These are phyloP conservation scores for Penicillium brevicompactum DNA, from an alignment of 2,329 filamentous ascomycete species.

Conservation along the genomic window DNA sequence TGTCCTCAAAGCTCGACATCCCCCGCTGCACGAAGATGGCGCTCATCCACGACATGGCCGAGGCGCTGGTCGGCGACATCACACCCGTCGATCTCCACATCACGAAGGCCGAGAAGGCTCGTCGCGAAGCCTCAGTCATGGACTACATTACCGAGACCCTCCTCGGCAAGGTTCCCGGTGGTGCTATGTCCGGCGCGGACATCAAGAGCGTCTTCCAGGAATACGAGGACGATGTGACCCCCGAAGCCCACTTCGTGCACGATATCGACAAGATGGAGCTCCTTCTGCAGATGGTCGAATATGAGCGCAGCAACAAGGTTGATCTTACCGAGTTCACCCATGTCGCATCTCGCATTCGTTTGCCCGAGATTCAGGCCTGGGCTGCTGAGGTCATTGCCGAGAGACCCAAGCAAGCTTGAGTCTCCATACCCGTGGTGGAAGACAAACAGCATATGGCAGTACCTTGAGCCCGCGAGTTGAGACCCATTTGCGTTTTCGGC, in stretches of 20 bases:
- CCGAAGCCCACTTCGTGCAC: constrained; percentile 87
- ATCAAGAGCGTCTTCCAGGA: constrained; percentile 87
- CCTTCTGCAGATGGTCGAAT: constrained; percentile 93
- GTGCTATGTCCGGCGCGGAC: constrained; percentile 63
- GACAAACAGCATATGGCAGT: not conserved
- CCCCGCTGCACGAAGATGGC: constrained; percentile 91
- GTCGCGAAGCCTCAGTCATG: constrained; percentile 87
- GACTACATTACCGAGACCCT: constrained; percentile 78
- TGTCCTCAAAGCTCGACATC: constrained; percentile 73
- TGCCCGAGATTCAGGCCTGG: constrained; percentile 81
- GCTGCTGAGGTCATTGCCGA: constrained; percentile 74
- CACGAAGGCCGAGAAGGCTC: constrained; percentile 81
- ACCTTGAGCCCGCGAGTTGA: not conserved
- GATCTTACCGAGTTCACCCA: constrained; percentile 87
- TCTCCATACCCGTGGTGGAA: constrained; percentile 1
- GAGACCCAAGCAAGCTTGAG: constrained; percentile 56
- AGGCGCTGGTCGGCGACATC: constrained; percentile 92
- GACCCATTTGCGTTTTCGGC: constrained; percentile 10
- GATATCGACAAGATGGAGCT: constrained; percentile 98
- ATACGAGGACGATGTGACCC: constrained; percentile 84
- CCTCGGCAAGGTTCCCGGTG: constrained; percentile 74
- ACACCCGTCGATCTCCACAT: constrained; percentile 82
- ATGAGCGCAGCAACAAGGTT: constrained; percentile 73
- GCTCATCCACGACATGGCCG: constrained; percentile 96
- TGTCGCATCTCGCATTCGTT: constrained; percentile 71